A percentile compares a stretch with the other conserved stretches of the same genome.
These are phyloP conservation scores for Vaccinium vitisidaea DNA, from an alignment of 148 eudicot species.

Conservation along the genomic window DNA sequence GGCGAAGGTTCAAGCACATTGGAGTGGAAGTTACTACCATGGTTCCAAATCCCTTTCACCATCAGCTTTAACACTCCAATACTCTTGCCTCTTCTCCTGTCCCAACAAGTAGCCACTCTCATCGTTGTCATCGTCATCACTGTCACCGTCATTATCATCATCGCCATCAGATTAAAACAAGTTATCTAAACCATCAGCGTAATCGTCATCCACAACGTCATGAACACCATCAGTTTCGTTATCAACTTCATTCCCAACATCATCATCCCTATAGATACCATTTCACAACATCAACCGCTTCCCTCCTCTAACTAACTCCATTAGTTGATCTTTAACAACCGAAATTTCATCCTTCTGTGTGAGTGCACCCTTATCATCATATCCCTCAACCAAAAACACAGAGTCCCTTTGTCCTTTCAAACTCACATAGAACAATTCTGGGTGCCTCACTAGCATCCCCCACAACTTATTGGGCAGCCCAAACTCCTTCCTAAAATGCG, in stretches of 20 bases:
- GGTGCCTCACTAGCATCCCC: constrained; percentile 80
- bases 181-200: constrained; percentile 55
- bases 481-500: constrained; percentile 88
- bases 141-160: constrained; percentile 33
- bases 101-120: constrained; percentile 27
- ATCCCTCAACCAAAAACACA: constrained; percentile 84
- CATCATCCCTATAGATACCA: constrained; percentile 13
- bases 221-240: constrained; percentile 22
- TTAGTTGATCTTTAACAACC: constrained; percentile 44
- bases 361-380: constrained; percentile 62
- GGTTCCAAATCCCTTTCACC: constrained; percentile 32
- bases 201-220: constrained; percentile 26
- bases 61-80: constrained; percentile 50
- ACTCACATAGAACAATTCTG: constrained; percentile 88
- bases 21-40: constrained; percentile 44
- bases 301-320: constrained; percentile 67
- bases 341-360: constrained; percentile 51
- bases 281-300: constrained; percentile 62
- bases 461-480: constrained; percentile 80
- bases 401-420: constrained; percentile 79
- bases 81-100: constrained; percentile 30
- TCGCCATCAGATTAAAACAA: constrained; percentile 54
- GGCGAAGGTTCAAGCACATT: background rate
- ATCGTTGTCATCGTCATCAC: constrained; percentile 22
- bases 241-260: background rate